Evolutionary conservation across 192 early-diverging fungal species (phyloP).

Genomic region (Entrophospora sp.): DNA sequence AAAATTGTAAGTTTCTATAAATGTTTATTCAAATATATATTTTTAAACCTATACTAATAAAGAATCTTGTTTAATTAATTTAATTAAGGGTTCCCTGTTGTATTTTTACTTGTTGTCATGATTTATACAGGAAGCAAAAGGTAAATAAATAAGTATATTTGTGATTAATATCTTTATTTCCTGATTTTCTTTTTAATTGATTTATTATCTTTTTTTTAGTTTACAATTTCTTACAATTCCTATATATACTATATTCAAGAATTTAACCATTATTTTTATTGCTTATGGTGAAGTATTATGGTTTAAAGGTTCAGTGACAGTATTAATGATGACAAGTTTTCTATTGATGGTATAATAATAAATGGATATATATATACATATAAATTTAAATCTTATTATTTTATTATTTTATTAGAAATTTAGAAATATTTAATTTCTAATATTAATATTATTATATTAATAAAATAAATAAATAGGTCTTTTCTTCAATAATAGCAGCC

Average conservation of each 20-base stretch:
- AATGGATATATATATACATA: background rate
- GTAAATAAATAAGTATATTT: constrained; percentile 7
- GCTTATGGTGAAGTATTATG: constrained; percentile 86
- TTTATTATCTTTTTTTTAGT: constrained; percentile 13
- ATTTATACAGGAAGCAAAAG: constrained; percentile 96
- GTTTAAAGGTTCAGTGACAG: constrained; percentile 74
- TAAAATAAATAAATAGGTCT: too few species aligned
- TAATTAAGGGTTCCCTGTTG: constrained; percentile 70
- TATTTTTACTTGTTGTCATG: constrained; percentile 80
- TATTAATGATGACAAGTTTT: constrained; percentile 77
- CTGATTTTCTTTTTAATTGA: background rate
- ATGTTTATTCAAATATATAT: background rate
- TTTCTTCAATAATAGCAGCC: constrained; percentile 84
- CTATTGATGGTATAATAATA: constrained; percentile 55
- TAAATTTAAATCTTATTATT: background rate
- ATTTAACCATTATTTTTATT: constrained; percentile 94
- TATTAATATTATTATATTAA: background rate
- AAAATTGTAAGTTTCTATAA: background rate
- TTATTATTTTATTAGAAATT: background rate
- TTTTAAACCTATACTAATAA: background rate
- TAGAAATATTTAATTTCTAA: background rate
- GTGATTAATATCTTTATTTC: background rate
- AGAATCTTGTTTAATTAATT: background rate
- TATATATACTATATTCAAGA: constrained; percentile 97
- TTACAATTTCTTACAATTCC: constrained; percentile 89